These are phyloP conservation scores for Westerdykella aurantiaca DNA, from an alignment of 2,329 filamentous ascomycete species.

Conservation along the genomic window DNA sequence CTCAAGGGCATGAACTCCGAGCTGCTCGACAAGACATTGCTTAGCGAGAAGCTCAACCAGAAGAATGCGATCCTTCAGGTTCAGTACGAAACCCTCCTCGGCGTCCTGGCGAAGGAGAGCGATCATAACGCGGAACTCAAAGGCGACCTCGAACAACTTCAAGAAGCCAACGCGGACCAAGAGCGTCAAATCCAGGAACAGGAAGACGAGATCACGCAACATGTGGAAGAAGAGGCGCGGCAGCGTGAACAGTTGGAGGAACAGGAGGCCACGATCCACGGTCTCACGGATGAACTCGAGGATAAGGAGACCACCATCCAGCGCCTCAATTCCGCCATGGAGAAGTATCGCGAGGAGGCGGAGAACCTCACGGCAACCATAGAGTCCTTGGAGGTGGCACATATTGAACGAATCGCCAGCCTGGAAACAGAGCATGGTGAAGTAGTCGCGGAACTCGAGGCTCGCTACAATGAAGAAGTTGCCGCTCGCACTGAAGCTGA, in stretches of 20 bases:
- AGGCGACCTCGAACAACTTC: background rate
- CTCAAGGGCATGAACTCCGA: conserved; percentile 27
- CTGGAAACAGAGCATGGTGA: conserved; percentile 38
- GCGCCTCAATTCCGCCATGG: conserved; percentile 35
- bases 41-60: conserved; percentile 29
- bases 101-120: conserved; percentile 31
- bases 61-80: conserved; percentile 34
- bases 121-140: background rate
- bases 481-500: conserved; percentile 37
- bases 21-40: conserved; percentile 25
- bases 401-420: conserved; percentile 30
- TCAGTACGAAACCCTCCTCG: conserved; percentile 22
- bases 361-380: conserved; percentile 34
- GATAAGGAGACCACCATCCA: conserved; percentile 34
- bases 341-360: conserved; percentile 38
- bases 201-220: background rate
- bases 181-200: background rate
- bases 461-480: conserved; percentile 33
- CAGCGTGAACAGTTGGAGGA: conserved; percentile 31
- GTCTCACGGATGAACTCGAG: conserved; percentile 22
- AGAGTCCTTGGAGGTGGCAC: conserved; percentile 37
- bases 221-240: conserved; percentile 21
- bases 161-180: background rate
- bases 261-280: conserved; percentile 24
- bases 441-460: conserved; percentile 33